phyloP scores from a whole-genome alignment of 2,329 filamentous ascomycete species.

The Aspergillus neoniger region DNA sequence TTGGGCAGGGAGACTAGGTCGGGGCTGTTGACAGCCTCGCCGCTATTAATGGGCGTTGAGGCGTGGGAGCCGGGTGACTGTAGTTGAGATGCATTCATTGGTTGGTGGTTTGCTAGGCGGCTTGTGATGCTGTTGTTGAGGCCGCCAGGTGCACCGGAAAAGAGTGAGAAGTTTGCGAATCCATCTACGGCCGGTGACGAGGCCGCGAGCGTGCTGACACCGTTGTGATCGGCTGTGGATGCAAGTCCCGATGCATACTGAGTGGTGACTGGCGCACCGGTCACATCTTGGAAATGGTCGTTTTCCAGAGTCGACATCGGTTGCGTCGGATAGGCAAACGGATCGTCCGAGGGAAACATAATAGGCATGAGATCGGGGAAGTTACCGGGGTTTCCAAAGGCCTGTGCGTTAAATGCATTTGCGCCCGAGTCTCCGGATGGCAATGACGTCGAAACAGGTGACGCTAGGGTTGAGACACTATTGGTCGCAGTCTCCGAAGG shows the following conservation, averaged over 20 bases:
- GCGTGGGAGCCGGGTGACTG: constrained; percentile 38
- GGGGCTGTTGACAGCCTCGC: constrained; percentile 40
- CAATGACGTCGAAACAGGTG: constrained; percentile 24
- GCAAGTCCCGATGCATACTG: constrained; percentile 27
- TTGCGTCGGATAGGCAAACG: constrained; percentile 54
- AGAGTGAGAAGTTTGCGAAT: constrained; percentile 30
- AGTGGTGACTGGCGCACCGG: constrained; percentile 12
- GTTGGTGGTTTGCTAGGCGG: constrained; percentile 25
- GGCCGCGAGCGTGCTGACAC: constrained; percentile 14
- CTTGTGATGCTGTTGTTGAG: constrained; percentile 32
- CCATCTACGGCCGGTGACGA: constrained; percentile 31
- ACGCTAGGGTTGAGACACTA: constrained; percentile 23
- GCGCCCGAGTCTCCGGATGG: constrained; percentile 28
- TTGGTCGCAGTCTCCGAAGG: constrained; percentile 28
- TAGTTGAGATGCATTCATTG: constrained; percentile 29
- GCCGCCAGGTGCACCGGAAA: constrained; percentile 24
- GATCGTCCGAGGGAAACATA: constrained; percentile 54
- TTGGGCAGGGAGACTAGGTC: constrained; percentile 46
- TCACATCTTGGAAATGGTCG: constrained; percentile 41
- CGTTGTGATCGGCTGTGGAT: constrained; percentile 10
- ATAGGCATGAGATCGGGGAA: constrained; percentile 53
- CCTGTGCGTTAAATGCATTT: constrained; percentile 34
- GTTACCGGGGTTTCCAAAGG: constrained; percentile 34
- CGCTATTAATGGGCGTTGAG: constrained; percentile 29
- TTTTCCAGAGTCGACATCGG: constrained; percentile 51